These are phyloP conservation scores for Nothophaeocryptopus gaeumannii DNA, from an alignment of 2,329 filamentous ascomycete species.

Conservation along the genomic window DNA sequence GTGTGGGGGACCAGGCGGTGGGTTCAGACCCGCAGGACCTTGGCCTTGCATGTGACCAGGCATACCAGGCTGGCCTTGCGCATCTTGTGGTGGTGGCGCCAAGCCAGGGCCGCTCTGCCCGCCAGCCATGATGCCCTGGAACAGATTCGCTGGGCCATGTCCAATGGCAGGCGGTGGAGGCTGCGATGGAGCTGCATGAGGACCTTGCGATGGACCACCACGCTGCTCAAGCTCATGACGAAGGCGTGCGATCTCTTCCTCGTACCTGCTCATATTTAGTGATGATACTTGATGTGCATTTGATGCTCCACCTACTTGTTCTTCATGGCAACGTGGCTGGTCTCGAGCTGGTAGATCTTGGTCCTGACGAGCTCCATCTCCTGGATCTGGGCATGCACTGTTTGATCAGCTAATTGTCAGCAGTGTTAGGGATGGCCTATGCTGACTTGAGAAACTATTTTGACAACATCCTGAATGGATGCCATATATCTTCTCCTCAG, in stretches of 20 bases:
- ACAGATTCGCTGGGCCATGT: conserved; percentile 83
- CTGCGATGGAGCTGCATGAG: conserved; percentile 74
- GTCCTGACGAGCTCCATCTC: conserved; percentile 93
- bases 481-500: no score
- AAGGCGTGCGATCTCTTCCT: conserved; percentile 82
- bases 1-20: conserved; percentile 60
- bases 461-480: no score
- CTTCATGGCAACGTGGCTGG: conserved; percentile 83
- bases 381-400: conserved; percentile 85
- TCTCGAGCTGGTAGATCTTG: conserved; percentile 91
- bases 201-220: conserved; percentile 61
- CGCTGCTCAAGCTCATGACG: conserved; percentile 80
- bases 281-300: neutral
- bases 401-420: conserved; percentile 2
- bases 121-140: conserved; percentile 94
- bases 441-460: no score
- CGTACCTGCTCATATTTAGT: conserved; percentile 63
- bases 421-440: no score
- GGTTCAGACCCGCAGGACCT: conserved; percentile 65
- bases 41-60: conserved; percentile 68
- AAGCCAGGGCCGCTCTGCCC: conserved; percentile 81
- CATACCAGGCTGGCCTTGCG: conserved; percentile 55
- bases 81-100: conserved; percentile 58
- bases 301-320: conserved; percentile 67
- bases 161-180: conserved; percentile 82